These are phyloP conservation scores for Metschnikowia picachoensis DNA, from an alignment of 805 yeast species.

Conservation along the genomic window DNA sequence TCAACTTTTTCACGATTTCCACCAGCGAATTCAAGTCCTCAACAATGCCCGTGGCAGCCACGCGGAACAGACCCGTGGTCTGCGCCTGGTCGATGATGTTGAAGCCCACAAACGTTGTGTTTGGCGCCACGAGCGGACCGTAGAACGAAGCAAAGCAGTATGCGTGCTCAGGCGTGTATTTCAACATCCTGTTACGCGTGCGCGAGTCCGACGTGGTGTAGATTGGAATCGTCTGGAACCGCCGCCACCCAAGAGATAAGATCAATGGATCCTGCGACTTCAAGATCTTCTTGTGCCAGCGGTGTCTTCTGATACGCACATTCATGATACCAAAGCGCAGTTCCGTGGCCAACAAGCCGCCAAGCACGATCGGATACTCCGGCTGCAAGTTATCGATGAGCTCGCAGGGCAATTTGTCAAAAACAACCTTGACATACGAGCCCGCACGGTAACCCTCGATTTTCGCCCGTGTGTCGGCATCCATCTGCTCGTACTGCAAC, in stretches of 20 bases:
- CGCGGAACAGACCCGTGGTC: slow-evolving; percentile 87
- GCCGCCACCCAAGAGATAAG: slow-evolving; percentile 93
- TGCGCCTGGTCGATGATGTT: slow-evolving; percentile 80
- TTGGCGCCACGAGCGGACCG: slow-evolving; percentile 96
- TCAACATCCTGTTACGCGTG: slow-evolving; percentile 95
- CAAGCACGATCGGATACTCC: slow-evolving; percentile 77
- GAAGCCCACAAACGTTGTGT: slow-evolving; percentile 95
- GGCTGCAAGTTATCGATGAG: slow-evolving; percentile 86
- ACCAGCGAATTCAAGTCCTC: slow-evolving; percentile 87
- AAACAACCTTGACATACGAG: slow-evolving; percentile 84
- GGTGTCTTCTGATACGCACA: slow-evolving; percentile 92
- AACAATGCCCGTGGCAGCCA: slow-evolving; percentile 95
- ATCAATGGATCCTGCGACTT: slow-evolving; percentile 95
- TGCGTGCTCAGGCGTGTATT: slow-evolving; percentile 97
- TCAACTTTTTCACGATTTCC: slow-evolving; percentile 93
- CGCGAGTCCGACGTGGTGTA: slow-evolving; percentile 96
- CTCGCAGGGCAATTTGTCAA: slow-evolving; percentile 83
- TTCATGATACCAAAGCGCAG: slow-evolving; percentile 89
- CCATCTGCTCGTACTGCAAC: slow-evolving; percentile 70
- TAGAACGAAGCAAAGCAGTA: slow-evolving; percentile 94
- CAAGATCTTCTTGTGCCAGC: slow-evolving; percentile 97
- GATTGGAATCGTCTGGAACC: slow-evolving; percentile 94
- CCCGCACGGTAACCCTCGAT: slow-evolving; percentile 95
- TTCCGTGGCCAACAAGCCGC: slow-evolving; percentile 88
- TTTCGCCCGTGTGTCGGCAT: slow-evolving; percentile 66